phyloP scores from a whole-genome alignment of 495 filamentous ascomycete genomes.

The Tuber calosporum region DNA sequence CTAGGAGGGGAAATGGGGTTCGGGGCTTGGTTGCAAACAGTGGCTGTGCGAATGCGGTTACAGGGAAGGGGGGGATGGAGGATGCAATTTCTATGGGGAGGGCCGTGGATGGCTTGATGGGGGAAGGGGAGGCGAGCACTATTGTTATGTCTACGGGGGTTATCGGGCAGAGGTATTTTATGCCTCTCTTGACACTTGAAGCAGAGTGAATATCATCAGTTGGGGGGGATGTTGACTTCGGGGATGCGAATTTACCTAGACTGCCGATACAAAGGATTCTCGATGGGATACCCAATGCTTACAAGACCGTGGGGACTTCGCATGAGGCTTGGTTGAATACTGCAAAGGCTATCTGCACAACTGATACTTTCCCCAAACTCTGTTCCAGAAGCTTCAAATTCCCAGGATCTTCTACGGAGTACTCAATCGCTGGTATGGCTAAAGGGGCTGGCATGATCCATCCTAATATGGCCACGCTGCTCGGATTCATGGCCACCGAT shows the following conservation, averaged over 20 bases:
- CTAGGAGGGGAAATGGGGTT: slow-evolving; percentile 61
- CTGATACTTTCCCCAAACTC: slow-evolving; percentile 98
- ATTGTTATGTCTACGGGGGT: slow-evolving; percentile 98
- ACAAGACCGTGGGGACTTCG: slow-evolving; percentile 58
- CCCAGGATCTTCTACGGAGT: slow-evolving; percentile 68
- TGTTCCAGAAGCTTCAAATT: slow-evolving; percentile 75
- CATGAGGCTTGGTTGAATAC: slow-evolving; percentile 81
- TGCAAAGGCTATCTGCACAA: slow-evolving; percentile 94
- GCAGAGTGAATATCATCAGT: neutral
- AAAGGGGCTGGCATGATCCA: slow-evolving; percentile 99
- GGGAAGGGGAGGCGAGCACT: slow-evolving; percentile 58
- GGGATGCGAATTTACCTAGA: slow-evolving; percentile 43
- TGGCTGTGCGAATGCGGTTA: slow-evolving; percentile 96
- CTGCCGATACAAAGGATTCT: slow-evolving; percentile 89
- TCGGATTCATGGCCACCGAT: slow-evolving; percentile 91
- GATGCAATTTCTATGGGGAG: slow-evolving; percentile 79
- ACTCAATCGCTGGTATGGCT: slow-evolving; percentile 87
- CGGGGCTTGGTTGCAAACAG: slow-evolving; percentile 85
- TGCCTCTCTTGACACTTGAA: slow-evolving; percentile 4
- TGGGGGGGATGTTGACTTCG: slow-evolving; percentile 14
- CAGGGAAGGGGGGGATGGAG: slow-evolving; percentile 80
- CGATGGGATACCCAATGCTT: slow-evolving; percentile 66
- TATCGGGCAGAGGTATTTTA: slow-evolving; percentile 74
- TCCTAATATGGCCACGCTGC: slow-evolving; percentile 96
- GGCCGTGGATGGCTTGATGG: slow-evolving; percentile 60